phyloP scores from a whole-genome alignment of 495 filamentous ascomycete species.

The Paragyromitra xinjiangensis region DNA sequence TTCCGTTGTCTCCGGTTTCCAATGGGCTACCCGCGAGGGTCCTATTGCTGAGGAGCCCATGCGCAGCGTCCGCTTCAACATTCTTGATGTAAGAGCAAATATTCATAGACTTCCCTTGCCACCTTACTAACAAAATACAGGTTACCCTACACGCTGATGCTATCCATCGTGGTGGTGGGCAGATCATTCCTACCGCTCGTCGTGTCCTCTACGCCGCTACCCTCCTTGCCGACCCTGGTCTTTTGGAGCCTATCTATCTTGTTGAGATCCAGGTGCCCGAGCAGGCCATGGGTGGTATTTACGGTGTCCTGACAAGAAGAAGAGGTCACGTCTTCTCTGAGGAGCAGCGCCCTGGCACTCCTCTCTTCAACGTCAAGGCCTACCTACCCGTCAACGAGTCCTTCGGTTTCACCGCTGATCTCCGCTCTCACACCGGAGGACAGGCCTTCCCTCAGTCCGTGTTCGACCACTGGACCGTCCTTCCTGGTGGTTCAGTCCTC shows the following conservation, averaged over 20 bases:
- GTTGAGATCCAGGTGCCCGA: conserved; percentile 99
- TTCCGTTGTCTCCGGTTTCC: conserved; percentile 99
- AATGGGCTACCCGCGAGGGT: conserved; percentile 98
- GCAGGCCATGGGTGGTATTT: conserved; percentile 99
- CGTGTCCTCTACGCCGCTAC: conserved; percentile 94
- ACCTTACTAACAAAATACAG: conserved; percentile 19
- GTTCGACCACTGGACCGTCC: conserved; percentile 97
- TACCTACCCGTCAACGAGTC: conserved; percentile 99
- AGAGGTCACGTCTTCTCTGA: conserved; percentile 99
- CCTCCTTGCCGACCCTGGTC: conserved; percentile 86
- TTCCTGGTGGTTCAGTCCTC: conserved; percentile 92
- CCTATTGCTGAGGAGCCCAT: conserved; percentile 98
- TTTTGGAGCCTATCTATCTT: conserved; percentile 97
- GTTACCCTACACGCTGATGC: conserved; percentile 96
- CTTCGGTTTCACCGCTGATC: conserved; percentile 98
- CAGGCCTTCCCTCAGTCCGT: conserved; percentile 99
- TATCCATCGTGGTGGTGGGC: conserved; percentile 99
- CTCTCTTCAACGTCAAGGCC: conserved; percentile 99
- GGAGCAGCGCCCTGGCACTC: conserved; percentile 97
- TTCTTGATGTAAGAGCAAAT: conserved; percentile 79
- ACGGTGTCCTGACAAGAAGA: conserved; percentile 97
- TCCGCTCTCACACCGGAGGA: conserved; percentile 89
- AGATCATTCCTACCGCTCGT: conserved; percentile 97
- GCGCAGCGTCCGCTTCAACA: conserved; percentile 96
- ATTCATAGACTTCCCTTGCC: neutral